Evolutionary conservation across 495 filamentous ascomycete species (phyloP).

Genomic region (Annulohypoxylon maeteangense): DNA sequence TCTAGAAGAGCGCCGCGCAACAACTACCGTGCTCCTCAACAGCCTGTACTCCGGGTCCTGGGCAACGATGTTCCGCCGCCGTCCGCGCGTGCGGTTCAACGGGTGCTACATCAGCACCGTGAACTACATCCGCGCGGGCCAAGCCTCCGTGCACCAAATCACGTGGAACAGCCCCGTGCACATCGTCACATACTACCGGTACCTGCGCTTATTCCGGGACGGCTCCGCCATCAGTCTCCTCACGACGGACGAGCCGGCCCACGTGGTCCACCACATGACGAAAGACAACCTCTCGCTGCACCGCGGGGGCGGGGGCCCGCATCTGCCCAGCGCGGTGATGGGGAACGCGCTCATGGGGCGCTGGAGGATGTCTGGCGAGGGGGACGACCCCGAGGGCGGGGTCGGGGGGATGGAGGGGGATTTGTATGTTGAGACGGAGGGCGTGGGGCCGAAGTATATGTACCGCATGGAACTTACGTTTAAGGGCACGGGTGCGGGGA

Average conservation of each 20-base stretch:
- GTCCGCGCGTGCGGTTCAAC: conserved; percentile 90
- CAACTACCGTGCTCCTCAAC: conserved; percentile 54
- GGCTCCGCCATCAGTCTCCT: conserved; percentile 82
- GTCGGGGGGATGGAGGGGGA: conserved; percentile 66
- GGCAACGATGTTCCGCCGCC: conserved; percentile 77
- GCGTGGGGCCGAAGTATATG: conserved; percentile 75
- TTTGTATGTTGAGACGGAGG: conserved; percentile 87
- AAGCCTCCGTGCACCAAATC: conserved; percentile 61
- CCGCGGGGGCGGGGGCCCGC: conserved; percentile 24
- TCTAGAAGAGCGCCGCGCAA: conserved; percentile 46
- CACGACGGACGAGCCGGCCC: conserved; percentile 80
- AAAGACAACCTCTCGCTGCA: conserved; percentile 50
- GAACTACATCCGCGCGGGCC: conserved; percentile 89
- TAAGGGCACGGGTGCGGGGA: conserved; percentile 65
- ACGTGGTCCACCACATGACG: conserved; percentile 81
- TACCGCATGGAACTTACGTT: conserved; percentile 82
- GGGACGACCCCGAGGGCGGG: conserved; percentile 43
- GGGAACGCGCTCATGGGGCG: conserved; percentile 51
- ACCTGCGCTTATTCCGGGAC: conserved; percentile 93
- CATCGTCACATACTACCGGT: conserved; percentile 98
- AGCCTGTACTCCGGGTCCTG: conserved; percentile 61
- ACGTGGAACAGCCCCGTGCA: conserved; percentile 88
- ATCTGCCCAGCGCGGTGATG: conserved; percentile 51
- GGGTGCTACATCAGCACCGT: conserved; percentile 96
- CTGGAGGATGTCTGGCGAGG: conserved; percentile 50